Evolutionary conservation across 148 eudicot genomes (phyloP), one percentile per base, ranked within the genome.

Genomic region (Oxyria digyna): DNA sequence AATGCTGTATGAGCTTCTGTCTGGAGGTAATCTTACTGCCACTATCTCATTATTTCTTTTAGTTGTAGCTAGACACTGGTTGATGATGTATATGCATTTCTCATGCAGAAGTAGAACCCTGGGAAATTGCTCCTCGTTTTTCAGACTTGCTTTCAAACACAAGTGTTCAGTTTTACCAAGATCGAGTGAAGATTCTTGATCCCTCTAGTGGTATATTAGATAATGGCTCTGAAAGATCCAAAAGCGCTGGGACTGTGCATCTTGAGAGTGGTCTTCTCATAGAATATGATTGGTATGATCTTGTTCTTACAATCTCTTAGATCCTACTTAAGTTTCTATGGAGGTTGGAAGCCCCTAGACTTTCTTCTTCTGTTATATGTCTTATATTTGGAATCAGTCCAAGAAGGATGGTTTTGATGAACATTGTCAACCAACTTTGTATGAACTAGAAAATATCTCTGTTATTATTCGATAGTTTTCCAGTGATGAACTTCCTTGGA

Each of bases 81-180:
- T 85, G 68, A 65, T 75, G 37, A 48, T 62, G 8, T 72, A 24
- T 18, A 33, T 42, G 42, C 24, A 59, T 66, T 69, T 54, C 59
- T 46, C 57, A 52, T 88, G 83, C 93, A 91, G 99, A 94, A 84
- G 97, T 94, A 42, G 97, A 94, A 78, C 74, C 80, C 55, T 94
- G 99, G 99, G 99, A 94, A 77, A 81, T 94, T 76, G 97, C 99
- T 67, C 99, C 99, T 49, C 91, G 85, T 26, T 94, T 94, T 75
- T 75, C 91, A 32, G 99, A 94, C 69, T 84, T 94, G 82, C 83
- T 94, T 48, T 85, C 82, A 54, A 91, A 72, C 73, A 94, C 97
- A 8, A 72, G 72, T 68, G 87, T 94, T 75, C 89, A 84, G 48
- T 94, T 91, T 75, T 70, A 84, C 71, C 91, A 82, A 74, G 99